Evolutionary conservation across 441 rosid species (phyloP), one percentile per base, ranked within the genome.

Genomic region (Euphorbia schlechtendalii): DNA sequence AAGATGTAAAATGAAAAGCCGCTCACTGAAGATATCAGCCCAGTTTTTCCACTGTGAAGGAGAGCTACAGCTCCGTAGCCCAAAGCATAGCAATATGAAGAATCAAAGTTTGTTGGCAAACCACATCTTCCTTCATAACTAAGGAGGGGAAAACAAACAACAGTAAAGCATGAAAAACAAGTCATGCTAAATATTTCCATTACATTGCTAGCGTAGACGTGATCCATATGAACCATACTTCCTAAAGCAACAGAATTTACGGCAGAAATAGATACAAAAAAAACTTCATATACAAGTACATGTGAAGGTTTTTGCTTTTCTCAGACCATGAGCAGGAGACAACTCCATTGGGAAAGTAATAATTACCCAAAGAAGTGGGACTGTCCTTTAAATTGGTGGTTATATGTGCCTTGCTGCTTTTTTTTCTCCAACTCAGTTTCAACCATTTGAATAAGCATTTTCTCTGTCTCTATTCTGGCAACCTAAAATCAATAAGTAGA

Each of bases 381-480:
- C 72, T 91, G 98, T 21, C 97, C 98, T 77, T 78, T 85, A 80
- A 95, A 95, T 20, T 75, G 67, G 61, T 75, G 83, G 65, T 81
- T 80, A 73, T 92, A 88, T 64, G 82, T 54, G 61, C 99, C 99
- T 65, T 69, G 88, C 70, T 83, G 87, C 77, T 80, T 89, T 82
- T 89, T 88, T 78, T 87, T 92, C 79, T 88, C 96, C 81, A 95
- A 67, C 71, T 92, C 99, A 34, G 88, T 85, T 76, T 95, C 98
- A 81, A 85, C 99, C 99, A 95, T 92, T 72, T 95, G 96, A 81
- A 89, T 95, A 63, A 95, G 88, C 98, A 95, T 95, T 84, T 95
- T 95, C 80, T 91, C 98, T 0, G 99, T 94, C 77, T 95, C 99
- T 45, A 95, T 94, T 81, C 88, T 95, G 60, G 99, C 97, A 72